Evolutionary conservation across 2,329 filamentous ascomycete species (phyloP), one percentile per base, ranked within the genome.

Genomic region (Chrysosporium keratinophilum): DNA sequence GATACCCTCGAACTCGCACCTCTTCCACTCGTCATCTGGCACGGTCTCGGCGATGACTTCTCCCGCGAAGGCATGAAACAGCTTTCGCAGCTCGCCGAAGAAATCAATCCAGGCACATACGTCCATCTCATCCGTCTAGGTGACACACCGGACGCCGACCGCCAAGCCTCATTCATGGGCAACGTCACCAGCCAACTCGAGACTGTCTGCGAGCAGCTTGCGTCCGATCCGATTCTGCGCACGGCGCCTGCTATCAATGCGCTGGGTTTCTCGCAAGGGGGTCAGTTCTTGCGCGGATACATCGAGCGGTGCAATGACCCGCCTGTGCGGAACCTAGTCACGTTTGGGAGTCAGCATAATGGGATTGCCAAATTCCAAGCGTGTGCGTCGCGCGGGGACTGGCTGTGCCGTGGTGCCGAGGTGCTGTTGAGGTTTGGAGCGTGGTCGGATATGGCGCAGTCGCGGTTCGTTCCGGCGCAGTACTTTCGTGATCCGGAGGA

Each of bases 231-330:
- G 0, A 87, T 95, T 67, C 80, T 96, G 14, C 84, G 84, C 54
- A 87, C 84, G 5, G 87, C 87, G 0, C 86, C 87, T 0, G 88
- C 85, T 58, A 78, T 96, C 65, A 93, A 97, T 70, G 91, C 90
- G 34, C 74, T 98, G 35, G 93, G 93, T 28, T 96, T 98, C 75
- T 93, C 87, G 12, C 93, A 98, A 70, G 93, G 93, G 58, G 93
- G 93, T 1, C 88, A 95, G 68, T 96, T 98, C 74, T 79, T 98
- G n/a, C 83, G 93, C 56, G 93, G 79, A 20, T 90, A 95, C 67
- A 76, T 95, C 59, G 83, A 98, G 76, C 80, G 88, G 42, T 98
- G 93, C 76, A 93, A 89, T 68, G 64, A 63, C 34, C 84, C 88
- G 0, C 83, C 81, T 3, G 80, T 95, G 11, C 79, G 82, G 60